Evolutionary conservation across 345 rosid genomes (phyloP).

Genomic region (Arabidopsis suecica): DNA sequence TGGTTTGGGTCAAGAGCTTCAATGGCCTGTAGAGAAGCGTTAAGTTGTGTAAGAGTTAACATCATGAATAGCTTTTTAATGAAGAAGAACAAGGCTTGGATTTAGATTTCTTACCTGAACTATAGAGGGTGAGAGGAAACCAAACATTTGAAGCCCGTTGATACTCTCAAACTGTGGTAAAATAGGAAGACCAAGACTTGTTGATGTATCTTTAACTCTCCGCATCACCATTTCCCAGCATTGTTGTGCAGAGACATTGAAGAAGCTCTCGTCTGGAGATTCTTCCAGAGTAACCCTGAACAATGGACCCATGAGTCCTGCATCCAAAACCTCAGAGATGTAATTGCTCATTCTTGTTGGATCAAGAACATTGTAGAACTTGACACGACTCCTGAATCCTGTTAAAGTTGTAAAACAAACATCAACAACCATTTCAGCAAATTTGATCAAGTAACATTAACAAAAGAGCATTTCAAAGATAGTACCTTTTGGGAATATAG

Average conservation of each 20-base stretch:
- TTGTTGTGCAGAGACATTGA: slow-evolving; percentile 63
- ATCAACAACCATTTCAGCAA: slow-evolving; percentile 14
- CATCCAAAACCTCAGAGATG: slow-evolving; percentile 80
- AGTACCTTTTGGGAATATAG: slow-evolving; percentile 81
- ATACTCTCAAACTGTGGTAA: slow-evolving; percentile 45
- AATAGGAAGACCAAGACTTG: slow-evolving; percentile 49
- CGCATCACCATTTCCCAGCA: slow-evolving; percentile 90
- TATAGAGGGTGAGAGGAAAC: slow-evolving; percentile 67
- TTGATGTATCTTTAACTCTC: slow-evolving; percentile 48
- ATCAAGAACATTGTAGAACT: slow-evolving; percentile 66
- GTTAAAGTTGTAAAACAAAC: slow-evolving; percentile 22
- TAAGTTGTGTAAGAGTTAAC: slow-evolving; percentile 9
- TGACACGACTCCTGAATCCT: slow-evolving; percentile 79
- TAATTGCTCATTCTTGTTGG: slow-evolving; percentile 63
- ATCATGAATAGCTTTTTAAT: not conserved
- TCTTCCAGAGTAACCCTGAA: slow-evolving; percentile 86
- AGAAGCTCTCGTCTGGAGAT: slow-evolving; percentile 58
- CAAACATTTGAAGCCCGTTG: slow-evolving; percentile 85
- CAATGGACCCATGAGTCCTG: slow-evolving; percentile 82
- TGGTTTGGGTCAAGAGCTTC: slow-evolving; percentile 84
- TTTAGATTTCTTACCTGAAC: slow-evolving; percentile 56
- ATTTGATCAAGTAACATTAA: not conserved
- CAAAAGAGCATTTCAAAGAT: not conserved
- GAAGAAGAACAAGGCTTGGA: not conserved
- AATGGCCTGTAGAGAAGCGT: slow-evolving; percentile 56